These are phyloP conservation scores for Fusarium drepaniforme DNA, from an alignment of 2,329 filamentous ascomycete genomes.

Conservation along the genomic window DNA sequence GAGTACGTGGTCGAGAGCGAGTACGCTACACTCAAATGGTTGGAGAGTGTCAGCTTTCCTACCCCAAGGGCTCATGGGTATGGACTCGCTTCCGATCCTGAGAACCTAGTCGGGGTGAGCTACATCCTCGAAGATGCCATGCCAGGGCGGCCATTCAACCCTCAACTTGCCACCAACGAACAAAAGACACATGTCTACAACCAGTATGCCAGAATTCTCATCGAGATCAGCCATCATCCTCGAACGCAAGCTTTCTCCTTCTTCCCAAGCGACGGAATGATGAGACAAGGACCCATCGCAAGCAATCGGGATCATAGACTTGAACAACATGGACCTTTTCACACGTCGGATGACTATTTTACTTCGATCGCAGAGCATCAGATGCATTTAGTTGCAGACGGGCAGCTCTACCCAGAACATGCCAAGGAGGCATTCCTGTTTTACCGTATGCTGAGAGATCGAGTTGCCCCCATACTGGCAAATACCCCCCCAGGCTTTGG, in stretches of 20 bases:
- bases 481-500: too few species aligned
- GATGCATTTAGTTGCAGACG: conserved; percentile 4
- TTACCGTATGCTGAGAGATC: conserved; percentile 8
- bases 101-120: conserved; percentile 40
- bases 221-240: neutral
- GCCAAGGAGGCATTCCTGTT: conserved; percentile 7
- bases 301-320: conserved; percentile 11
- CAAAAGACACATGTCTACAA: conserved; percentile 16
- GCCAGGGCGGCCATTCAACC: conserved; percentile 34
- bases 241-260: conserved; percentile 6
- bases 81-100: conserved; percentile 35
- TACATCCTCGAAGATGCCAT: conserved; percentile 45
- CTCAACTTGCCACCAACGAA: conserved; percentile 1
- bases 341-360: neutral
- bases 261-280: neutral
- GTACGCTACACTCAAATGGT: conserved; percentile 48
- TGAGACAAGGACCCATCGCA: conserved; percentile 4
- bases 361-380: neutral
- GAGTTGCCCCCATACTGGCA: neutral
- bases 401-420: conserved; percentile 10
- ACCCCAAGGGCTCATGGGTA: conserved; percentile 41
- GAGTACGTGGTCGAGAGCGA: conserved; percentile 47
- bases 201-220: conserved; percentile 13
- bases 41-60: conserved; percentile 42
- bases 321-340: conserved; percentile 1